phyloP scores from a whole-genome alignment of 306 rosid genomes.

The Cotoneaster glaucophyllus region DNA sequence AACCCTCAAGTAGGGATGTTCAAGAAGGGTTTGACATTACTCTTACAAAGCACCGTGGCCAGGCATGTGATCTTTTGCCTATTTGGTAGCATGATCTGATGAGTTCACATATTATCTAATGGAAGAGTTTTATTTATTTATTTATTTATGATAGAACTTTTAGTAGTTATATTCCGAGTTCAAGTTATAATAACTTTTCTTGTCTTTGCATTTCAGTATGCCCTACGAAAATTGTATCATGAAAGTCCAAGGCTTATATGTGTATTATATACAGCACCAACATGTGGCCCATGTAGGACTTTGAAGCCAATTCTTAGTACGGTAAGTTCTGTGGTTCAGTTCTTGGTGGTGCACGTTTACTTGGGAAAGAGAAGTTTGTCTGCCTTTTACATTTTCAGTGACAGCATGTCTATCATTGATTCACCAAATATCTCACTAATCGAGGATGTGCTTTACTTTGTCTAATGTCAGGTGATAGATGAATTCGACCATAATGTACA shows the following conservation, averaged over 20 bases:
- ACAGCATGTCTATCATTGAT: neutral
- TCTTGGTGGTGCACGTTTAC: neutral
- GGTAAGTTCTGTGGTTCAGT: conserved; percentile 32
- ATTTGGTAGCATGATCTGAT: neutral
- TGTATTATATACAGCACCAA: conserved; percentile 79
- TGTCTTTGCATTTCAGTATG: conserved; percentile 51
- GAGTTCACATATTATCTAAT: neutral
- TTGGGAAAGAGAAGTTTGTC: neutral
- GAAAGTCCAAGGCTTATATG: conserved; percentile 94
- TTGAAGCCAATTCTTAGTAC: conserved; percentile 90
- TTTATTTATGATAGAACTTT: neutral
- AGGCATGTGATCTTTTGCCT: conserved; percentile 37
- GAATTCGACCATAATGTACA: conserved; percentile 83
- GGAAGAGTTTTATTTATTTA: neutral
- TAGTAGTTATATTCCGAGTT: neutral
- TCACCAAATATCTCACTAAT: neutral
- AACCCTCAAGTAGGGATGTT: conserved; percentile 72
- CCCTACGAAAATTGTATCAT: conserved; percentile 89
- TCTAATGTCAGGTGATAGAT: conserved; percentile 65
- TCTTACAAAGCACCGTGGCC: conserved; percentile 85
- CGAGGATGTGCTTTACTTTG: neutral
- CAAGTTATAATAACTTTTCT: neutral
- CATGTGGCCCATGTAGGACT: conserved; percentile 94
- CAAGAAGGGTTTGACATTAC: conserved; percentile 77
- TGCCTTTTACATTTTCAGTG: neutral